phyloP scores from a whole-genome alignment of 169 alveolate species.

The Cystoisospora suis region DNA sequence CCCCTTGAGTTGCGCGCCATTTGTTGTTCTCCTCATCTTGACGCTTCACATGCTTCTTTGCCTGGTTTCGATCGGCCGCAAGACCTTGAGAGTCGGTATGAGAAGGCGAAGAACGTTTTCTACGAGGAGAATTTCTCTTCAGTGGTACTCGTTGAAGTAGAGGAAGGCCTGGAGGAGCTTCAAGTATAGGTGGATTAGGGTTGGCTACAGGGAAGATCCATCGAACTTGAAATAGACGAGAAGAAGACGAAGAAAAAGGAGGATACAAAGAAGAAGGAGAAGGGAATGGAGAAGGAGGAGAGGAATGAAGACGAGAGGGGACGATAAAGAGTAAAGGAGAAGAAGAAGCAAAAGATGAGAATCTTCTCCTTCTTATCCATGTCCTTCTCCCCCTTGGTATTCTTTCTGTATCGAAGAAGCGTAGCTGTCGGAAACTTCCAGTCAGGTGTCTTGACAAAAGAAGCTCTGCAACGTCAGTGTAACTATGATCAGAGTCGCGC shows the following conservation, averaged over 20 bases:
- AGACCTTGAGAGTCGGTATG: too few relatives aligned
- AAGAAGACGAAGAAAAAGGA: neutral
- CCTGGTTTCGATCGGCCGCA: neutral
- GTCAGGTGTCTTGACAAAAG: too few relatives aligned
- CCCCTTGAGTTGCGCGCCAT: neutral
- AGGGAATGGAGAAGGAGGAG: neutral
- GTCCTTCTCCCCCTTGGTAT: too few relatives aligned
- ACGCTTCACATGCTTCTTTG: neutral
- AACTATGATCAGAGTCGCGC: too few relatives aligned
- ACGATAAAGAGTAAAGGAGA: too few relatives aligned
- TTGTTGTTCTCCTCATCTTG: neutral
- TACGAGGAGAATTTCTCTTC: neutral
- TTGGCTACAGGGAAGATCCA: constrained; percentile 25
- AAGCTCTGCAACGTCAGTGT: too few relatives aligned
- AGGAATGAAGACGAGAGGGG: too few relatives aligned
- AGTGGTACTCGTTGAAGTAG: neutral
- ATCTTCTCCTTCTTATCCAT: too few relatives aligned
- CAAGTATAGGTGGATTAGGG: neutral
- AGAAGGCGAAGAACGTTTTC: too few relatives aligned
- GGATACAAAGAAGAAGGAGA: neutral
- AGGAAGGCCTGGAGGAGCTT: constrained; percentile 19
- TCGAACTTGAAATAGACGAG: neutral
- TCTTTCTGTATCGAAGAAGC: too few relatives aligned
- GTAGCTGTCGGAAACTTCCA: too few relatives aligned
- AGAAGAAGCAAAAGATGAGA: too few relatives aligned